A percentile compares a stretch with the other conserved stretches of the same genome.
These are phyloP conservation scores for Narthecium ossifragum DNA, from an alignment of 106 monocot species.

Conservation along the genomic window DNA sequence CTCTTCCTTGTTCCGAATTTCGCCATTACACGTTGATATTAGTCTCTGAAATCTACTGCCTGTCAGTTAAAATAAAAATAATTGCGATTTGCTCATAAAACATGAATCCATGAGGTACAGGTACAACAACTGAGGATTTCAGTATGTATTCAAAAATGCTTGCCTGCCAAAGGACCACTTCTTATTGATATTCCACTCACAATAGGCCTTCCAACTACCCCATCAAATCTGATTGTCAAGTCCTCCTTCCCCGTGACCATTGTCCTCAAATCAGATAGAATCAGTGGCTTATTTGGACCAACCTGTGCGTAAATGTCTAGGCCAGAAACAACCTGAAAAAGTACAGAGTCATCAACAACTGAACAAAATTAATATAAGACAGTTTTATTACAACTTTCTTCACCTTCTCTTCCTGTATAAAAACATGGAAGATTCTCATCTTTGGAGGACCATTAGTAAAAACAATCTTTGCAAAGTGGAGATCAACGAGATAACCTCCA, in stretches of 20 bases:
- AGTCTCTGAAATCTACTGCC: conserved; percentile 4
- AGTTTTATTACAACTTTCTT: background rate
- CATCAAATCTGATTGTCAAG: conserved; percentile 42
- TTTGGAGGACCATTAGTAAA: conserved; percentile 35
- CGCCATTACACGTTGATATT: background rate
- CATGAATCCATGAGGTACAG: no score
- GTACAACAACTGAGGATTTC: no score
- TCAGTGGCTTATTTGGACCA: conserved; percentile 38
- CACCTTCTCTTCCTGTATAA: conserved; percentile 60
- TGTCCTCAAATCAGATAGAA: conserved; percentile 35
- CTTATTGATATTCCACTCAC: conserved; percentile 57
- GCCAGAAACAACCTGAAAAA: conserved; percentile 40
- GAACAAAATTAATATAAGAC: background rate
- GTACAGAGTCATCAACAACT: background rate
- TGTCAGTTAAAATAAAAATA: no score
- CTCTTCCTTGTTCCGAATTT: background rate
- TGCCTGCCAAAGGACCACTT: conserved; percentile 18
- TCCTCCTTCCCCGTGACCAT: conserved; percentile 17
- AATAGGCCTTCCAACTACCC: conserved; percentile 42
- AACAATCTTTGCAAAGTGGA: conserved; percentile 56
- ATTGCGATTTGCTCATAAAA: no score
- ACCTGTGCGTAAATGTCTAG: conserved; percentile 50
- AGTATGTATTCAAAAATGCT: background rate
- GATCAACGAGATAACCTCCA: conserved; percentile 39
- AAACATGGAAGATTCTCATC: conserved; percentile 54